Base-by-base conservation (phyloP, 371 early-diverging fungal genomes). In the Vairimorpha necatrix region DNA sequence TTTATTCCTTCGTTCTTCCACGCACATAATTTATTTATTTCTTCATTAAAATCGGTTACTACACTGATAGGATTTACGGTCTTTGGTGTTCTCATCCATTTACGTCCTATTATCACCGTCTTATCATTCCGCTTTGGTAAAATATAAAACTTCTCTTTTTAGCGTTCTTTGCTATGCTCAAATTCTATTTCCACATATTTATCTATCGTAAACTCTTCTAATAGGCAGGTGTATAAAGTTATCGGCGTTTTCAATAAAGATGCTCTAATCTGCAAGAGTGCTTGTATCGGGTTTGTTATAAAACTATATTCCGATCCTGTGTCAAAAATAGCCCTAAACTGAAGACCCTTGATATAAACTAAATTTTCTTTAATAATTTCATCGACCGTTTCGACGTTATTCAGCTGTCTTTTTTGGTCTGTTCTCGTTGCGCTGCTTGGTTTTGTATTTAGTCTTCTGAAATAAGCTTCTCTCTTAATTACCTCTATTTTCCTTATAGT, bases 121-220 rank as follows among this genome's bases (percentile, higher is more conserved):
- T 60, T 20, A 30, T 60, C 61, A 16, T 60, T 26, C n/a, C 61
- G 26, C 16, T 60, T 13, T 32, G 61, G 61, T 60, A 60, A 32
- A 22, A 60, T 32, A 60, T 60, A 14, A 30, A 32, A 24, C 4
- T 22, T 30, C 33, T 24, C 33, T 13, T 60, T 20, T 13, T 26
- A 32, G 13, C 9, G 6, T 7, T 7, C 28, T 2, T 34, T 30
- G 26, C 33, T 32, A 30, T 60, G 33, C 33, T 3, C 33, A 32
- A 60, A 60, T 6, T 60, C 33, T 7, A 60, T 9, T 7, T 9
- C n/a, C 13, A 26, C 11, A 26, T 34, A 13, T 60, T 24, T 54
- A 32, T n/a, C n/a, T 22, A 26, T 30, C 11, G 7, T 32, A 13
- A 60, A 11, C n/a, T 3, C 33, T 11, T 7, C n/a, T n/a, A n/a